phyloP scores from a whole-genome alignment of 2,329 filamentous ascomycete genomes.

The Spiromastix sp. region DNA sequence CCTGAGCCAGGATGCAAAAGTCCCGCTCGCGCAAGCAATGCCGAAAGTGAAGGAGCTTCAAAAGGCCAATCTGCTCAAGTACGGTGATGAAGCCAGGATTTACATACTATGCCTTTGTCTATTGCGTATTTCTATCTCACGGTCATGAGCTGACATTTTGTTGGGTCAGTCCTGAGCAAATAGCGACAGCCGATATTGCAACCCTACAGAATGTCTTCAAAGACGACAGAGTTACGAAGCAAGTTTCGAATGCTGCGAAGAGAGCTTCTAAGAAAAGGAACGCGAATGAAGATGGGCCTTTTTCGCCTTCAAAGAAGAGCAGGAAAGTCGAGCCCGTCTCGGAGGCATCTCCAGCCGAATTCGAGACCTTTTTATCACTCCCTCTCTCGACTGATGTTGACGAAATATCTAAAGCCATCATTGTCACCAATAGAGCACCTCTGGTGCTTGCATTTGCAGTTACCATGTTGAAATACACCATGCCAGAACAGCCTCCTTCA shows the following conservation, averaged over 20 bases:
- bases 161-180: conserved; percentile 30
- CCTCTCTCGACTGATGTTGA: conserved; percentile 37
- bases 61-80: conserved; percentile 35
- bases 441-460: conserved; percentile 72
- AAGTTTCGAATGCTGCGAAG: conserved; percentile 48
- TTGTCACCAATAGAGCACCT: conserved; percentile 73
- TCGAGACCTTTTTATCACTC: conserved; percentile 25
- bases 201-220: conserved; percentile 33
- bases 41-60: conserved; percentile 46
- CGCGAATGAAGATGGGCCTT: conserved; percentile 20
- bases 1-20: conserved; percentile 46
- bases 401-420: conserved; percentile 44
- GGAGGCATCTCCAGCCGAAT: conserved; percentile 19
- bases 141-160: too few species aligned
- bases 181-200: conserved; percentile 39
- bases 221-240: conserved; percentile 47
- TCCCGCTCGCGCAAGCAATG: conserved; percentile 46
- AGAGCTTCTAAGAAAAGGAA: conserved; percentile 46
- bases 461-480: conserved; percentile 63
- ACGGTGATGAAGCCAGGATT: conserved; percentile 8
- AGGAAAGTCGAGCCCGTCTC: conserved; percentile 12
- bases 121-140: neutral
- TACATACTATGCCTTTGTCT: conserved; percentile 5
- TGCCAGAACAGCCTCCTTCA: conserved; percentile 77
- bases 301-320: conserved; percentile 30